Base-by-base conservation (phyloP, 148 eudicot genomes). In the Rhododendron ferrugineum region DNA sequence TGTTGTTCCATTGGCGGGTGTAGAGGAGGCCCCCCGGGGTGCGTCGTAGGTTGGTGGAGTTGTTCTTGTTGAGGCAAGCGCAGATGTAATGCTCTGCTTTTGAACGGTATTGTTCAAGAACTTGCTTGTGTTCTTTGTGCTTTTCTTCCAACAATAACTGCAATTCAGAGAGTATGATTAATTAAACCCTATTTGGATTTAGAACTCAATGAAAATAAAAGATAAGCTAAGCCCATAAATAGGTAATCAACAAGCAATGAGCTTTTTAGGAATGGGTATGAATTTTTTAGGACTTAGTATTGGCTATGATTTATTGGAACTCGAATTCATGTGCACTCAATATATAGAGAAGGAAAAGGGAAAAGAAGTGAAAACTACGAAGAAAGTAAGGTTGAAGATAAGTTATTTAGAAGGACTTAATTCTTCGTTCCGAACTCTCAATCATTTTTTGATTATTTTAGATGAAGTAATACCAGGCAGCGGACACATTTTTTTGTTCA, bases 1-100 rank as follows among this genome's bases (percentile, higher is more conserved):
- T 93, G 88, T 96, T 96, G 95, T 96, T 96, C 99, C 99, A 95
- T 88, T 91, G 93, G 11, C 98, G 87, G 23, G 91, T 85, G 90
- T 87, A 94, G 49, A 95, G 79, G 44, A 96, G 94, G 0, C 99
- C 99, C 8, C 96, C 97, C 3, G 94, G 93, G 87, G 96, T 96
- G 34, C 91, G 95, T 8, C 83, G 87, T 1, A 93, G 92, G 52
- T 94, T 93, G 75, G 87, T 91, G 44, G 84, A 86, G 42, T 89
- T 90, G 93, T 93, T 95, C 79, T 82, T 91, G 88, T 89, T 86
- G 15, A 96, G 90, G 83, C 93, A 90, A 28, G 96, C 89, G 52
- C 99, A 96, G 0, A 96, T 83, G 88, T 90, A 96, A 78, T 90
- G 84, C 73, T 94, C 92, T 5, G 95, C 98, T 83, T 95, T 93